Conservation (phyloP, 2,329 filamentous ascomycete species). For the Hymenoscyphus linearis region DNA sequence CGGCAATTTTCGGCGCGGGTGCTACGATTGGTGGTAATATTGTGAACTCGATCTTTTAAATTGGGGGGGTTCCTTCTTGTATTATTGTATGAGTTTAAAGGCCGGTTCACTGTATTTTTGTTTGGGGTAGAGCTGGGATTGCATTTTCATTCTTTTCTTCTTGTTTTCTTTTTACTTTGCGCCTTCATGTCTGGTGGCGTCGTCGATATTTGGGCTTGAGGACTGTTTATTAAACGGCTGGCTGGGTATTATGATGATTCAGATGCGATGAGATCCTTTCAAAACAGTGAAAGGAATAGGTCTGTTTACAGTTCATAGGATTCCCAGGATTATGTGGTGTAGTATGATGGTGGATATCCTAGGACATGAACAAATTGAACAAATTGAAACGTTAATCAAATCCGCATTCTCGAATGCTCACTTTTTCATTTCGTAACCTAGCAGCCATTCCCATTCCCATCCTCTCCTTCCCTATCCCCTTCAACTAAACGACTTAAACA, state of each 20-base stretch:
- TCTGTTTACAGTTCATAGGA: neutral
- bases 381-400: neutral
- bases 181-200: neutral
- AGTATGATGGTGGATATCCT: neutral
- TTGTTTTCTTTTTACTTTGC: too few relatives aligned
- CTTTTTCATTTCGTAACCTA: neutral
- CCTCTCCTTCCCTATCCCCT: neutral
- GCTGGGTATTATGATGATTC: neutral
- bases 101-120: neutral
- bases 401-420: neutral
- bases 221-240: neutral
- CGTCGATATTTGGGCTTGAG: neutral
- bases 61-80: neutral
- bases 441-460: too few relatives aligned
- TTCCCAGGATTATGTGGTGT: neutral
- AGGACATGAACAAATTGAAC: neutral
- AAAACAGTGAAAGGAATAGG: neutral
- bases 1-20: constrained; percentile 86
- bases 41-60: constrained; percentile 82
- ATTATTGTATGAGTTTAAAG: neutral
- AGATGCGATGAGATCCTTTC: neutral
- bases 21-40: constrained; percentile 86
- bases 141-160: neutral
- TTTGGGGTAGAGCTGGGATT: constrained; percentile 1
- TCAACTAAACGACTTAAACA: neutral